phyloP scores from a whole-genome alignment of 2,329 filamentous ascomycete genomes.

The Aspergillus quadrilineatus region DNA sequence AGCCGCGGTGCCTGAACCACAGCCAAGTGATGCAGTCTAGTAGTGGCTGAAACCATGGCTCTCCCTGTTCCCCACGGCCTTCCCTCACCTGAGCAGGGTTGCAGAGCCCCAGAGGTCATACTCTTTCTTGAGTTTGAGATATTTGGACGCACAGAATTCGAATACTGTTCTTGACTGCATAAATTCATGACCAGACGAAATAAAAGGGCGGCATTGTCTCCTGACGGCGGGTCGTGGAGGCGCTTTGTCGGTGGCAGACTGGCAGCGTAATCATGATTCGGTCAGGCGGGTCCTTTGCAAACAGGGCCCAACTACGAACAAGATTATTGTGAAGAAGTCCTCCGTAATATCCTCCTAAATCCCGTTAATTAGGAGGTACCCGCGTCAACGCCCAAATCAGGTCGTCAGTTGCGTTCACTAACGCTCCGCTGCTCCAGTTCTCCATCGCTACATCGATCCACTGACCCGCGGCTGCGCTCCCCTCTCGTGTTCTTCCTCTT shows the following conservation, averaged over 20 bases:
- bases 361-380: conserved; percentile 4
- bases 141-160: neutral
- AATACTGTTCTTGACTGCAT: neutral
- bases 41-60: conserved; percentile 21
- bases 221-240: conserved; percentile 1
- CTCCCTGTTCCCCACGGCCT: neutral
- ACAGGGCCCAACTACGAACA: conserved; percentile 5
- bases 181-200: neutral
- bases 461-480: neutral
- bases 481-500: conserved; percentile 12
- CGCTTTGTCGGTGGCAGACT: conserved; percentile 3
- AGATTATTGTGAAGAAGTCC: conserved; percentile 4
- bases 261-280: conserved; percentile 16
- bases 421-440: conserved; percentile 1
- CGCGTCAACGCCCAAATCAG: conserved; percentile 16
- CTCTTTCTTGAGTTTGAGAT: neutral
- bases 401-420: conserved; percentile 10
- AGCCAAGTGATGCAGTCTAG: conserved; percentile 16
- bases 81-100: neutral
- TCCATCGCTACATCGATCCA: conserved; percentile 3
- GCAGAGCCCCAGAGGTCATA: neutral
- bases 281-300: conserved; percentile 23
- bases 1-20: conserved; percentile 19
- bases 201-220: neutral
- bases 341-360: neutral